phyloP scores from a whole-genome alignment of 345 rosid genomes.

The Balakata baccata region DNA sequence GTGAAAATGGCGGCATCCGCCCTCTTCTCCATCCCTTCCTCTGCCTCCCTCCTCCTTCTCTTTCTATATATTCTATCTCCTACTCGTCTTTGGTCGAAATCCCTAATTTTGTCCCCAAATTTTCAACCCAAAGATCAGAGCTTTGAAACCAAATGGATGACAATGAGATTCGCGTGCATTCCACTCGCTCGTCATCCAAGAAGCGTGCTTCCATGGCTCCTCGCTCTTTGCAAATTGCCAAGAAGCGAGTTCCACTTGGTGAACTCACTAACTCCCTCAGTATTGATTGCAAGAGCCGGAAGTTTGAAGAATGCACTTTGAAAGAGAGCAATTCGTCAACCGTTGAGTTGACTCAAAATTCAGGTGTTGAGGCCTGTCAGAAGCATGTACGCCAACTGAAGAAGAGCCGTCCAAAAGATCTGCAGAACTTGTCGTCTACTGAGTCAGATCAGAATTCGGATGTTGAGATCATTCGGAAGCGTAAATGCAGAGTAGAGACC shows the following conservation, averaged over 20 bases:
- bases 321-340: background rate
- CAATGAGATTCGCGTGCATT: background rate
- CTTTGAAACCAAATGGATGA: background rate
- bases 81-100: background rate
- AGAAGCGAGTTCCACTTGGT: constrained; percentile 16
- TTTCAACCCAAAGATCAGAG: background rate
- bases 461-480: background rate
- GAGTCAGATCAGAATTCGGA: background rate
- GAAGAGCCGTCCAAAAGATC: background rate
- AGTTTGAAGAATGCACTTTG: background rate
- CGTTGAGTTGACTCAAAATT: background rate
- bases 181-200: constrained; percentile 13
- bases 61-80: background rate
- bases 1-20: constrained; percentile 12
- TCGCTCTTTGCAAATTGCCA: constrained; percentile 6
- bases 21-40: background rate
- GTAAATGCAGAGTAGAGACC: background rate
- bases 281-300: background rate
- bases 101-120: background rate
- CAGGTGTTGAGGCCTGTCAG: background rate
- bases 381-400: background rate
- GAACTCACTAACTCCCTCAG: constrained; percentile 13
- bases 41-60: background rate
- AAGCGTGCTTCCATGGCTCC: background rate
- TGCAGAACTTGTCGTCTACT: background rate